These are phyloP conservation scores for Boletus rufocinnamomeus DNA, from an alignment of 768 basidiomycete genomes.

Conservation along the genomic window DNA sequence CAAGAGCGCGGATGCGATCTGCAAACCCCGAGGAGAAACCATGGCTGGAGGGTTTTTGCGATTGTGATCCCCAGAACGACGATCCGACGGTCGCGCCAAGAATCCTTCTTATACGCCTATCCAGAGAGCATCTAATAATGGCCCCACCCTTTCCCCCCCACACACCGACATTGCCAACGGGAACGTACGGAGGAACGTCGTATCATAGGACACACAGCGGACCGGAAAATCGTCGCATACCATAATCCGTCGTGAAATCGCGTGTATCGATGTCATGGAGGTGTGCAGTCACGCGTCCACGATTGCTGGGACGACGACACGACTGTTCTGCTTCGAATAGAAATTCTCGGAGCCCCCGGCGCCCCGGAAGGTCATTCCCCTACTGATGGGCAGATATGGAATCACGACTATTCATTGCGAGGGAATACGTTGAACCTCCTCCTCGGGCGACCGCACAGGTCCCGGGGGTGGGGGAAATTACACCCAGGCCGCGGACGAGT, in stretches of 20 bases:
- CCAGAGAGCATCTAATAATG: background rate
- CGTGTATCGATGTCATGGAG: background rate
- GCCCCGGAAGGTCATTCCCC: background rate
- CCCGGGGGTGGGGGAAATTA: background rate
- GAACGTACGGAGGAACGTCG: background rate
- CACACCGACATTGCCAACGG: background rate
- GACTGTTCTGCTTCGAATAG: background rate
- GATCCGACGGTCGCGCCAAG: background rate
- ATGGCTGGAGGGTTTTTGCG: background rate
- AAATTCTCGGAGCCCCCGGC: background rate
- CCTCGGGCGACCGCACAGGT: background rate
- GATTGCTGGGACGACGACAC: background rate
- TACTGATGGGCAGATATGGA: background rate
- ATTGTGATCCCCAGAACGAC: background rate
- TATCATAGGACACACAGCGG: background rate
- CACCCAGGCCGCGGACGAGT: too few species aligned
- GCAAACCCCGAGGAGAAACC: background rate
- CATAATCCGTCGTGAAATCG: background rate
- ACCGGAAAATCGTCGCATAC: background rate
- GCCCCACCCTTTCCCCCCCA: background rate
- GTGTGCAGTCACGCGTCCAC: background rate
- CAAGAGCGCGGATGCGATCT: slow-evolving; percentile 14
- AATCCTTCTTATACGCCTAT: background rate
- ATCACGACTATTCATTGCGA: background rate
- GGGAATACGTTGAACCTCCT: background rate